Evolutionary conservation across 176 grass and related monocot species (phyloP), one percentile per base, ranked within the genome.

Genomic region (Avena eriantha): DNA sequence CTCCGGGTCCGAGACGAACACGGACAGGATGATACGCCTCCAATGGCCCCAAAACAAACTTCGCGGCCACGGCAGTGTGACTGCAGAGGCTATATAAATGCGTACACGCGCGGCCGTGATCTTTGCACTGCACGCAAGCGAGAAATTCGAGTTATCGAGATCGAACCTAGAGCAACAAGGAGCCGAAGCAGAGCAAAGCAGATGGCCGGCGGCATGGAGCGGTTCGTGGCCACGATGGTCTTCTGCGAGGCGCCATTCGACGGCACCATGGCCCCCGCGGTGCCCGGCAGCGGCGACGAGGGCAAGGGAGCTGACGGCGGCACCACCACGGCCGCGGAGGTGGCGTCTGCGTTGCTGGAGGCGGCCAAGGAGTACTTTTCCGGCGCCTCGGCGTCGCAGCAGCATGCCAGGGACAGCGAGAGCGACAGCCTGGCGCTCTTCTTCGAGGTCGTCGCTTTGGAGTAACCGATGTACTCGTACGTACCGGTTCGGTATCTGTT

Each of bases 231-330:
- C 5, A 73, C 70, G 11, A 73, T 73, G 70, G 12, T 48, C 41
- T 73, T 73, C 70, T 73, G 70, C 70, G 43, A 73, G 70, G 70
- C 70, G 43, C 70, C 70, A 3, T 73, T 73, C 70, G 70, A 73
- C 21, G 68, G 36, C 68, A 71, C 68, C 66, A 18, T 71, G 35
- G 68, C 18, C 4, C 36, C 68, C 9, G 35, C 18, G 9, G 68
- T 71, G 1, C 10, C 68, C 19, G 66, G 33, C 66, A n/a, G 19
- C 56, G 31, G 8, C 7, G 65, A 36, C 65, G 4, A 19, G 65
- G 16, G 3, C 65, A 8, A 18, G 0, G 31, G 33, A 69, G 34
- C 67, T 10, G 67, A 1, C 58, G n/a, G n/a, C 23, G 60, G 60
- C 4, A 24, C 10, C 4, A 24, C 10, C 23, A 14, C 60, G 60